Conservation (phyloP, 257 asterid genomes). For the Solanum bukasovii region DNA sequence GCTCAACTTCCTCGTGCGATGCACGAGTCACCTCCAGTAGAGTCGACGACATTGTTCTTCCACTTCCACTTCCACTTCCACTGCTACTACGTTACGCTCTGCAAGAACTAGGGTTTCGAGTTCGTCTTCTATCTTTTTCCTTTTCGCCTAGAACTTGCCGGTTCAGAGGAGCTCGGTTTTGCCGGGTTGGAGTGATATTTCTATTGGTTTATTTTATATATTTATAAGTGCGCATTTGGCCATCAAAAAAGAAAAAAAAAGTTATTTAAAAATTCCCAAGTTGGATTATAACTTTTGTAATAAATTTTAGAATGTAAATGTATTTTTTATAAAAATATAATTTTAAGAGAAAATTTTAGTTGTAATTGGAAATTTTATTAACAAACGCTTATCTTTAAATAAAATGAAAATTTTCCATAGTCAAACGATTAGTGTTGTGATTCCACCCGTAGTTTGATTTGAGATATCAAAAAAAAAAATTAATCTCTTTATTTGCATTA, state of each 20-base stretch:
- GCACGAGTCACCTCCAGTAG: conserved; percentile 79
- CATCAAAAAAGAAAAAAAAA: background rate
- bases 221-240: background rate
- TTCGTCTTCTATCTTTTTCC: background rate
- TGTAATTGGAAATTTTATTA: background rate
- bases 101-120: conserved; percentile 16
- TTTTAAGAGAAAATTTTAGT: no score
- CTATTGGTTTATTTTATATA: background rate
- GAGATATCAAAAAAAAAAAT: rapidly evolving
- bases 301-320: no score
- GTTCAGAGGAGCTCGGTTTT: background rate
- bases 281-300: no score
- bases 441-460: no score
- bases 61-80: background rate
- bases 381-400: no score
- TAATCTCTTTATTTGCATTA: background rate
- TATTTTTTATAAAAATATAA: no score
- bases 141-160: background rate
- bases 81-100: background rate
- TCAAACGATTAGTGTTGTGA: background rate
- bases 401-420: background rate
- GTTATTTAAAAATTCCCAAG: no score
- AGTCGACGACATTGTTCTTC: conserved; percentile 61
- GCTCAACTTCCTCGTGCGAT: conserved; percentile 91
- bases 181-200: background rate